Conservation (phyloP, 2,329 filamentous ascomycete species). For the Fusarium xylarioides region DNA sequence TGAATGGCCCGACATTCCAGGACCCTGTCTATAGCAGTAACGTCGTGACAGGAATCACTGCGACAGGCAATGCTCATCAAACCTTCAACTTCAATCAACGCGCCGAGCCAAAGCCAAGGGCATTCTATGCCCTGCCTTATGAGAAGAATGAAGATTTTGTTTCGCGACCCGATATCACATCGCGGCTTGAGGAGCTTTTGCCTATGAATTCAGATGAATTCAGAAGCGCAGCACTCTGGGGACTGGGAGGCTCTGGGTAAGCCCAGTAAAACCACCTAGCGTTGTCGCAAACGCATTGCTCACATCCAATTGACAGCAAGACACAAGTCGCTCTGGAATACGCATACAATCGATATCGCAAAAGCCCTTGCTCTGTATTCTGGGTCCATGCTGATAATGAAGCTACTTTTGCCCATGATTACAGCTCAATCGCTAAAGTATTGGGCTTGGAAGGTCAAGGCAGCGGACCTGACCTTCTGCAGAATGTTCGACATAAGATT, state of each 20-base stretch:
- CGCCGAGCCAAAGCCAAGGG: too few species aligned
- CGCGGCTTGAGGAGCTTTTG: not conserved
- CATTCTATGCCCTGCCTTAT: not conserved
- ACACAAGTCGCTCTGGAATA: slow-evolving; percentile 51
- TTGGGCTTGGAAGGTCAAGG: too few species aligned
- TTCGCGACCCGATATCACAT: not conserved
- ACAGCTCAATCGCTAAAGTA: slow-evolving; percentile 40
- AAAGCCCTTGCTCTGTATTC: slow-evolving; percentile 45
- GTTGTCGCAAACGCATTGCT: not conserved
- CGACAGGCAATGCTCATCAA: not conserved
- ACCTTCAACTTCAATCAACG: slow-evolving; percentile 3
- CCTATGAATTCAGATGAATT: not conserved
- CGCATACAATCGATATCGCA: slow-evolving; percentile 41
- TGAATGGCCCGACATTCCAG: not conserved
- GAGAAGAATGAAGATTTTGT: slow-evolving; percentile 30
- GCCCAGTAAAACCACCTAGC: not conserved
- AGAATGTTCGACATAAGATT: slow-evolving; percentile 25
- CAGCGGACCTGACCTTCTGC: slow-evolving; percentile 5
- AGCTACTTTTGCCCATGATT: slow-evolving; percentile 46
- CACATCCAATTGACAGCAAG: slow-evolving; percentile 42
- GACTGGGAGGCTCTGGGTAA: slow-evolving; percentile 28
- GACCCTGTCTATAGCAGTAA: not conserved
- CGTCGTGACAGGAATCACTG: not conserved
- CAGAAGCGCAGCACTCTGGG: slow-evolving; percentile 23
- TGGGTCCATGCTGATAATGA: slow-evolving; percentile 50